These are phyloP conservation scores for Achlya hypogyna DNA, from an alignment of 352 stramenopile species.

Conservation along the genomic window DNA sequence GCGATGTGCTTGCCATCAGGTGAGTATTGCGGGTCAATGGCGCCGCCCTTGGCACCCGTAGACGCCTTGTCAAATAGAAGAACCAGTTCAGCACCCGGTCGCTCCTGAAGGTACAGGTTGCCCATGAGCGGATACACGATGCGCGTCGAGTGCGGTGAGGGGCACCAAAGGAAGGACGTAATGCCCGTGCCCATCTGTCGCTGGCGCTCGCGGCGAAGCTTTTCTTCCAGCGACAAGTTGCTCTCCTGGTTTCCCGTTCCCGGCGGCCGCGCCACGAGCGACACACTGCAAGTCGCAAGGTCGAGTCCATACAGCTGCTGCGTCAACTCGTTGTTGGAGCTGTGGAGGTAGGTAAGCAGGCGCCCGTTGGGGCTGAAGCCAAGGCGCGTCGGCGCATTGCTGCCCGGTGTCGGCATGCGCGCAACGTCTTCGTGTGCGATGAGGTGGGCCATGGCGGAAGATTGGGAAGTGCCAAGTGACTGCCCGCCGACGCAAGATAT, in stretches of 20 bases:
- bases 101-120: conserved; percentile 91
- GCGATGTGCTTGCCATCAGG: conserved; percentile 88
- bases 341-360: conserved; percentile 80
- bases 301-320: conserved; percentile 81
- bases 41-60: conserved; percentile 52
- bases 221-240: conserved; percentile 85
- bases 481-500: not conserved
- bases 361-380: conserved; percentile 80
- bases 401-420: conserved; percentile 75
- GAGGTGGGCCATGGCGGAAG: not conserved
- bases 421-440: conserved; percentile 84
- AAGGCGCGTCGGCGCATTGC: conserved; percentile 63
- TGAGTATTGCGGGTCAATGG: conserved; percentile 91
- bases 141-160: conserved; percentile 40
- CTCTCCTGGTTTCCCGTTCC: conserved; percentile 74
- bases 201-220: conserved; percentile 84
- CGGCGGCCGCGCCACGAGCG: conserved; percentile 55
- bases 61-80: conserved; percentile 84
- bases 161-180: conserved; percentile 84
- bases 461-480: not conserved
- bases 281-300: conserved; percentile 37
- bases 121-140: conserved; percentile 88
- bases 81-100: conserved; percentile 46
- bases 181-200: conserved; percentile 88
- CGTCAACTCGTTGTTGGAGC: conserved; percentile 65